Evolutionary conservation across 257 asterid species (phyloP).

Genomic region (Solanum bulbocastanum): DNA sequence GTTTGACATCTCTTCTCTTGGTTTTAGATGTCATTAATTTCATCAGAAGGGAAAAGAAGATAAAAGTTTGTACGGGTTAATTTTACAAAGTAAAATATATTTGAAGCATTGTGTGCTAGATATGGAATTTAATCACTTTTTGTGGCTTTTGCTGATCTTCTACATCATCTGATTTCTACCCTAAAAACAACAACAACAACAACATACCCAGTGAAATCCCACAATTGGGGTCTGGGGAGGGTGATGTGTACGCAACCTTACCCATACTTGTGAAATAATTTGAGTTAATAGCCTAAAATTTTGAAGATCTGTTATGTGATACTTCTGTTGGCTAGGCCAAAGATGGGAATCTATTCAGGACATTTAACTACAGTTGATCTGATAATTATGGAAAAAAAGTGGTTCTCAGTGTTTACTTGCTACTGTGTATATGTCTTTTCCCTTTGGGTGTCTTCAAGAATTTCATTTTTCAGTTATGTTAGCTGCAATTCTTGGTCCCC

Average conservation of each 20-base stretch:
- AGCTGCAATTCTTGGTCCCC: neutral
- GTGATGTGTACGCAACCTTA: neutral
- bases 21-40: neutral
- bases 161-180: neutral
- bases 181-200: neutral
- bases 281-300: neutral
- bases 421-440: neutral
- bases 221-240: neutral
- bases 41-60: neutral
- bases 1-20: conserved; percentile 26
- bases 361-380: neutral
- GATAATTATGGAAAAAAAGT: neutral
- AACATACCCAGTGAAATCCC: neutral
- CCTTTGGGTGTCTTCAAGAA: neutral
- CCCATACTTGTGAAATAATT: neutral
- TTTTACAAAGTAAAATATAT: neutral
- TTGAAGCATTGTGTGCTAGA: neutral
- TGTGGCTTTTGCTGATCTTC: neutral
- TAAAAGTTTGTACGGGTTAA: neutral
- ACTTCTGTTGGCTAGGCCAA: neutral
- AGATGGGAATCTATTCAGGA: neutral
- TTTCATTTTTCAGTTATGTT: neutral
- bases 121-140: neutral
- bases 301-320: neutral
- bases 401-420: neutral